Conservation (phyloP, 331 rosid genomes). For the Malus hybrid region DNA sequence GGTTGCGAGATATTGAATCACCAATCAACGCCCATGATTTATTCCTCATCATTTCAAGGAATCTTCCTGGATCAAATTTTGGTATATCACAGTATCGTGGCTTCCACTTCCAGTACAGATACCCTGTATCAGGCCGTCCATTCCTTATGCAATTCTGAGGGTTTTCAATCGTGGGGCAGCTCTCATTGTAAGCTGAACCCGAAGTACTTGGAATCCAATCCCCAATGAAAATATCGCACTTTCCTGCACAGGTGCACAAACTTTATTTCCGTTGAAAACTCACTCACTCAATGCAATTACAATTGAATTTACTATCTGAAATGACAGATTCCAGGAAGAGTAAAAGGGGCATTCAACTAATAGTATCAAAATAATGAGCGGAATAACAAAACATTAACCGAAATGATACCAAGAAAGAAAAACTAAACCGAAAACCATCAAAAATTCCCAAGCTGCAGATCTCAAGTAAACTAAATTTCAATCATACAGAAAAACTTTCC, state of each 20-base stretch:
- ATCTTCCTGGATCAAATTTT: conserved; percentile 44
- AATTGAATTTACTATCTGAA: neutral
- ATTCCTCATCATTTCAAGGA: conserved; percentile 65
- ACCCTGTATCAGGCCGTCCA: conserved; percentile 78
- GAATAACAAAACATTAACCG: neutral
- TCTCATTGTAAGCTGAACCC: conserved; percentile 66
- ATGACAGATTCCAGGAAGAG: neutral
- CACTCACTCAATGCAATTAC: neutral
- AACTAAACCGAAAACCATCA: neutral
- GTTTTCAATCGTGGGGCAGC: conserved; percentile 65
- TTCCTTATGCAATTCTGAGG: conserved; percentile 82
- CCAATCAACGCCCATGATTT: conserved; percentile 86
- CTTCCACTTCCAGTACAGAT: conserved; percentile 74
- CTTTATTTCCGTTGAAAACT: neutral
- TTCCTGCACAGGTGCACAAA: conserved; percentile 29
- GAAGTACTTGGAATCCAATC: conserved; percentile 71
- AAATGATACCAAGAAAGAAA: neutral
- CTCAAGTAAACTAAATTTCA: neutral
- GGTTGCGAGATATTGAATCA: conserved; percentile 92
- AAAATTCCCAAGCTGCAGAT: neutral
- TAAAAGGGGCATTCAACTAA: neutral
- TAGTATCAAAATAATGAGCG: neutral
- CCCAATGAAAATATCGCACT: conserved; percentile 67
- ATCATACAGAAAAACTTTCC: neutral
- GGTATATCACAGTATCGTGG: conserved; percentile 72